These are phyloP conservation scores for Daldinia sp. DNA, from an alignment of 2,329 filamentous ascomycete species.

Conservation along the genomic window DNA sequence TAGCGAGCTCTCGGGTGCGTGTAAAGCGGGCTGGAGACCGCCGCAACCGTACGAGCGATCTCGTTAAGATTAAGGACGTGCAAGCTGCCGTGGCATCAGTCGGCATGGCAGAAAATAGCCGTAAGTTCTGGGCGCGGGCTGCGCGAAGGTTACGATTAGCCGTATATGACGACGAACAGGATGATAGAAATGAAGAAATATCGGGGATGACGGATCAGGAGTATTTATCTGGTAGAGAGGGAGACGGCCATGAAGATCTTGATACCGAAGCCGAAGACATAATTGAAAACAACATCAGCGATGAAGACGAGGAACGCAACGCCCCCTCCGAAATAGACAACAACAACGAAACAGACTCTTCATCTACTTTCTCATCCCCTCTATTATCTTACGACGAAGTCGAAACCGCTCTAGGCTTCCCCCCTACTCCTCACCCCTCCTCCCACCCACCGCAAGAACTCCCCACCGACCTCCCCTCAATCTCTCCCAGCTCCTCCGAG, in stretches of 20 bases:
- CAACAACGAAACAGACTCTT: conserved; percentile 17
- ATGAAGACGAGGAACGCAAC: conserved; percentile 7
- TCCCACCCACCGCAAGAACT: conserved; percentile 1
- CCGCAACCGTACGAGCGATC: conserved; percentile 40
- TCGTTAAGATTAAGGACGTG: conserved; percentile 61
- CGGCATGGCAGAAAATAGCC: conserved; percentile 55
- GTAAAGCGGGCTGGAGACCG: conserved; percentile 54
- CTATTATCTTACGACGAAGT: conserved; percentile 60
- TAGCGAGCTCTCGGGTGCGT: conserved; percentile 76
- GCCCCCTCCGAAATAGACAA: background rate
- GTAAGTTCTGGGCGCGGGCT: conserved; percentile 61
- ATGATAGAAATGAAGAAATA: conserved; percentile 35
- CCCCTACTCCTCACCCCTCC: background rate
- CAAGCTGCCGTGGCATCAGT: conserved; percentile 63
- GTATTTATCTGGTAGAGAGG: conserved; percentile 50
- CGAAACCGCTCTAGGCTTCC: conserved; percentile 55
- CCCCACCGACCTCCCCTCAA: background rate
- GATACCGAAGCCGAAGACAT: background rate
- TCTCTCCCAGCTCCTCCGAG: conserved; percentile 4
- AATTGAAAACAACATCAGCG: background rate
- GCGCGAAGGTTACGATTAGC: conserved; percentile 64
- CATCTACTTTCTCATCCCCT: conserved; percentile 35
- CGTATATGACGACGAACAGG: conserved; percentile 58
- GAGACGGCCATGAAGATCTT: conserved; percentile 51
- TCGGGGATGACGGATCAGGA: conserved; percentile 1